Base-by-base conservation (phyloP, 257 asterid genomes). In the Solanum tacnaense region DNA sequence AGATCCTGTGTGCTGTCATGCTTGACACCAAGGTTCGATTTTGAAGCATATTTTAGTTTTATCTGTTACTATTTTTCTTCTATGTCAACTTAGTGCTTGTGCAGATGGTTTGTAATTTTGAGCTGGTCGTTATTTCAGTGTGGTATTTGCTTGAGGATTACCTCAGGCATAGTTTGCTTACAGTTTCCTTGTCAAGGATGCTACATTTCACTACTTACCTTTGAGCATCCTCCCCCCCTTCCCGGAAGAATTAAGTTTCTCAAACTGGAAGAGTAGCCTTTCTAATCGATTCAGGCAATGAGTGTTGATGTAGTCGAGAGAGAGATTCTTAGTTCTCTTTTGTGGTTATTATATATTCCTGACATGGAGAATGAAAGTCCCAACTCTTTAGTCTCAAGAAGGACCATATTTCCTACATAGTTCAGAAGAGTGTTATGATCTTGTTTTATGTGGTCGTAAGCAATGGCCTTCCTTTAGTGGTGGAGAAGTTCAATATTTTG, bases 1-100 rank as follows among this genome's bases (percentile, higher is more conserved):
- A 88, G 86, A 94, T 90, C 88, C 96, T 95, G 34, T 94, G 96
- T 84, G 98, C 98, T 44, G 95, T 94, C 89, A 95, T 95, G 98
- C 98, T 95, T 83, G 98, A 95, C 81, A 95, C 98, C 86, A 95
- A 95, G 98, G 98, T 94, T 39, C 13, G 60, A 25, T 62, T 81
- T 46, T 29, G 41, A 46, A 44, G 20, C 29, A 2, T 29, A 13
- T 36, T 79, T 81, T 27, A 1, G 21, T 34, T 78, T 27, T 46
- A 15, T 83, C 41, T 44, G 36, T 85, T 18, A 1, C 15, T n/a
- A 32, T 67, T 49, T 31, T 41, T 73, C 29, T 60, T 34, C 31
- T 68, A 32, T 79, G 56, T 81, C 60, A 60, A 38, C 58, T 21
- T 62, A 15, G 3, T 86, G 36, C 46, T 82, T 39, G 15, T 67